phyloP scores from a whole-genome alignment of 1,284 basidiomycete species.

The Dichomitus squalens region DNA sequence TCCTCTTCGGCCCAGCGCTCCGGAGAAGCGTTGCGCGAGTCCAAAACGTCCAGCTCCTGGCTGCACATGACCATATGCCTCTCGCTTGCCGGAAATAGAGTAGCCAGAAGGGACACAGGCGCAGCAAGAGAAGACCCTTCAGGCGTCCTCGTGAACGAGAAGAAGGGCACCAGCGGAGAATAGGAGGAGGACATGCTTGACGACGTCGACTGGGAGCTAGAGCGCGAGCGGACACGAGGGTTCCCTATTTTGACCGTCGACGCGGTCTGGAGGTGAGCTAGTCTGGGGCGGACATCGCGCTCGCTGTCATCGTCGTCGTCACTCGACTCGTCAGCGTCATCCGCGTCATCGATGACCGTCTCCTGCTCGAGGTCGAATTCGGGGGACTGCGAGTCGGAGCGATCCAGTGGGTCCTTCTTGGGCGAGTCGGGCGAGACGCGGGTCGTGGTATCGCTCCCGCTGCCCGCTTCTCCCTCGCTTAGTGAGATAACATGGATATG shows the following conservation, averaged over 20 bases:
- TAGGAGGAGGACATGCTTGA: constrained; percentile 18
- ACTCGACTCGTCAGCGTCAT: constrained; percentile 14
- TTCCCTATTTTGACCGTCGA: not conserved
- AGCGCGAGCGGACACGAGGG: constrained; percentile 7
- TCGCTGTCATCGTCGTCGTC: constrained; percentile 21
- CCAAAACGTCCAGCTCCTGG: constrained; percentile 61
- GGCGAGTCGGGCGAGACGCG: constrained; percentile 31
- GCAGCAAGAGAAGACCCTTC: constrained; percentile 75
- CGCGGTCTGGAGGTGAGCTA: constrained; percentile 16
- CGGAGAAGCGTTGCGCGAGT: constrained; percentile 43
- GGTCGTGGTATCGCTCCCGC: constrained; percentile 32
- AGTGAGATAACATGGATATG: constrained; percentile 14
- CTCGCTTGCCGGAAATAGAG: constrained; percentile 66
- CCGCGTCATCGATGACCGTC: constrained; percentile 8
- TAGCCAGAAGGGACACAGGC: constrained; percentile 59
- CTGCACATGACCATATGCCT: constrained; percentile 75
- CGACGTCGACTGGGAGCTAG: constrained; percentile 19
- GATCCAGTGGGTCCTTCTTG: constrained; percentile 23
- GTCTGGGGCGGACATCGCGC: constrained; percentile 5
- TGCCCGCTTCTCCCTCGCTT: constrained; percentile 26
- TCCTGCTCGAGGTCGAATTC: constrained; percentile 15
- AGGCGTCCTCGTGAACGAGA: constrained; percentile 74
- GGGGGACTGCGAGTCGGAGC: constrained; percentile 21
- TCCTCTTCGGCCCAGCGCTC: constrained; percentile 35
- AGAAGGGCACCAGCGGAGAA: constrained; percentile 56